These are phyloP conservation scores for Xylaria cubensis DNA, from an alignment of 495 filamentous ascomycete genomes.

Conservation along the genomic window DNA sequence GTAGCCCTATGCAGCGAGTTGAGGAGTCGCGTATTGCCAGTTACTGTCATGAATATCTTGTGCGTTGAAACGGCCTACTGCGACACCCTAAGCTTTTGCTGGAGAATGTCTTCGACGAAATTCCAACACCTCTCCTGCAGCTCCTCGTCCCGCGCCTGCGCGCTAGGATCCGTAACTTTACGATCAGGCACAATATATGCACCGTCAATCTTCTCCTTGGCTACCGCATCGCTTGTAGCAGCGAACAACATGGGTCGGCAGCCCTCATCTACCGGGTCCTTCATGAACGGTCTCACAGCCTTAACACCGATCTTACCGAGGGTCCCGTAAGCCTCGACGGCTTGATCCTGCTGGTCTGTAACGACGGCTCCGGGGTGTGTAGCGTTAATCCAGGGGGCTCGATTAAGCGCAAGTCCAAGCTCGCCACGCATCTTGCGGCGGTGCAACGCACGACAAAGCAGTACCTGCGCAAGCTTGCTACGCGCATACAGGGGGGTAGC, in stretches of 20 bases:
- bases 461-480: not conserved
- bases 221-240: not conserved
- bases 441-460: not conserved
- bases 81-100: not conserved
- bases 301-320: not conserved
- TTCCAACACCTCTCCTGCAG: not conserved
- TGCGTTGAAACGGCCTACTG: not conserved
- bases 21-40: not conserved
- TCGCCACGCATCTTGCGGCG: not conserved
- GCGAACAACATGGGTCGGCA: not conserved
- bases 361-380: not conserved
- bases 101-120: not conserved
- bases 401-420: not conserved
- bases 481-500: not conserved
- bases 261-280: not conserved
- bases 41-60: not conserved
- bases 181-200: not conserved
- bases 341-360: not conserved
- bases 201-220: not conserved
- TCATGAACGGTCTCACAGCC: not conserved
- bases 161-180: not conserved
- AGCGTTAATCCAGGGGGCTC: not conserved
- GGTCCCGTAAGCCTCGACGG: not conserved
- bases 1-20: not conserved
- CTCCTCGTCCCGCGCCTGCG: not conserved